Base-by-base conservation (phyloP, 2,329 filamentous ascomycete genomes). In the Aspergillus quadrilineatus region DNA sequence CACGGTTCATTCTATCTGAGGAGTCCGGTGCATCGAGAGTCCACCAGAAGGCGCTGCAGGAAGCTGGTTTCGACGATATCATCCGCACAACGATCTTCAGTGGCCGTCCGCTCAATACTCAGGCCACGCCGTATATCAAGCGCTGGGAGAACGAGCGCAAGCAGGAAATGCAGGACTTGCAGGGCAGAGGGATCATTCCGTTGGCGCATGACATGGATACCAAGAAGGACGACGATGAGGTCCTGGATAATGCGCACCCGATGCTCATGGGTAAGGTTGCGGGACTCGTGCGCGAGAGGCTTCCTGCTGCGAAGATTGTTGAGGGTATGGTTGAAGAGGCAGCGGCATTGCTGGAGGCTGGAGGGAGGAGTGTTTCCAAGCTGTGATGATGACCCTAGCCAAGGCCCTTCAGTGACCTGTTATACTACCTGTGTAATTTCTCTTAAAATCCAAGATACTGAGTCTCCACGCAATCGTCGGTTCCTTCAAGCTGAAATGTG, bases 41-140 rank as follows among this genome's bases (percentile, higher is more conserved):
- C 44, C 93, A 97, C 82, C 94, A 97, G 80, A 93, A 97, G 72
- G 91, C 93, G 59, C 94, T 99, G 65, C 85, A 86, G 70, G 97
- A 93, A 42, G 85, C 94, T 50, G 85, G 89, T 65, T 96, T 94
- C 75, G 92, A 97, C 77, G 94, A 99, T 78, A 99, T 95, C 71
- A 80, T 97, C 73, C 89, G 91, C 73, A 99, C 94, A 49, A 90
- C 97, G 75, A 97, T 99, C 79, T 99, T 97, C 84, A 97, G 93
- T 56, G 47, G 77, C 76, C 75, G 57, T 69, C 62, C 54, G 17
- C 12, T 44, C 1, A 49, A 49, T 39, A 49, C 47, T 17, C 34
- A 49, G 47, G 47, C 47, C 10, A 2, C 37, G 12, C 77, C 88
- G 6, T 99, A 99, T 78, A 97, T 99, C 70, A 75, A 85, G 71